These are phyloP conservation scores for Penicillium sp. DNA, from an alignment of 2,329 filamentous ascomycete species.

Conservation along the genomic window DNA sequence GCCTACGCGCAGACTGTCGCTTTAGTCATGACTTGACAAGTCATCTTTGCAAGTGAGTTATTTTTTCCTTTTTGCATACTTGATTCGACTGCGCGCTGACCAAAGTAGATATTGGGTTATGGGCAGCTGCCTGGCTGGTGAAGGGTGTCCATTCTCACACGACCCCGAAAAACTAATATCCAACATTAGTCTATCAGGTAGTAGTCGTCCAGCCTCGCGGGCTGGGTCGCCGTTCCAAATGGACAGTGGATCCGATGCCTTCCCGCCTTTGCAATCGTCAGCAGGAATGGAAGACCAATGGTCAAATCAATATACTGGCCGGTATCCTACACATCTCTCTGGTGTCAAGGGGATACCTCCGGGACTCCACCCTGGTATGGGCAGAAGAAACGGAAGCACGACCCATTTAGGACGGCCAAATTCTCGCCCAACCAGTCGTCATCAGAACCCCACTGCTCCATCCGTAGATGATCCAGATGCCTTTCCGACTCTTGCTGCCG, in stretches of 20 bases:
- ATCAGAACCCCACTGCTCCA: conserved; percentile 65
- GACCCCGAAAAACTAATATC: conserved; percentile 83
- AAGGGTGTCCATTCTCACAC: conserved; percentile 94
- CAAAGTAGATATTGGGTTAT: conserved; percentile 79
- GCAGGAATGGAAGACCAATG: conserved; percentile 57
- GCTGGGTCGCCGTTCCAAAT: conserved; percentile 65
- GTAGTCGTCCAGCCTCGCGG: conserved; percentile 47
- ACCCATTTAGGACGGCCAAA: conserved; percentile 58
- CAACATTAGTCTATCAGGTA: conserved; percentile 66
- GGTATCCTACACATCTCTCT: conserved; percentile 43
- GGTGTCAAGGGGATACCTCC: conserved; percentile 41
- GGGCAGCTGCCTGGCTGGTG: conserved; percentile 89
- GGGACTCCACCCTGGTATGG: conserved; percentile 26
- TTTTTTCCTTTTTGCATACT: conserved; percentile 7
- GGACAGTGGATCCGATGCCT: conserved; percentile 71
- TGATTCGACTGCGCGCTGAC: conserved; percentile 19
- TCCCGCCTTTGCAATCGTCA: conserved; percentile 66
- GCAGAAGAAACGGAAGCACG: conserved; percentile 48
- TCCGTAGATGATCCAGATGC: conserved; percentile 91
- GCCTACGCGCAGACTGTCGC: conserved; percentile 87
- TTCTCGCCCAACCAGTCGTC: conserved; percentile 79
- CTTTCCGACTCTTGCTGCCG: conserved; percentile 82
- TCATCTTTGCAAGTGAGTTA: conserved; percentile 91
- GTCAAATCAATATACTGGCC: conserved; percentile 45
- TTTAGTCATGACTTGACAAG: conserved; percentile 96